Conservation (phyloP, 345 rosid species). For the rapeseed (Brassica napus) region DNA sequence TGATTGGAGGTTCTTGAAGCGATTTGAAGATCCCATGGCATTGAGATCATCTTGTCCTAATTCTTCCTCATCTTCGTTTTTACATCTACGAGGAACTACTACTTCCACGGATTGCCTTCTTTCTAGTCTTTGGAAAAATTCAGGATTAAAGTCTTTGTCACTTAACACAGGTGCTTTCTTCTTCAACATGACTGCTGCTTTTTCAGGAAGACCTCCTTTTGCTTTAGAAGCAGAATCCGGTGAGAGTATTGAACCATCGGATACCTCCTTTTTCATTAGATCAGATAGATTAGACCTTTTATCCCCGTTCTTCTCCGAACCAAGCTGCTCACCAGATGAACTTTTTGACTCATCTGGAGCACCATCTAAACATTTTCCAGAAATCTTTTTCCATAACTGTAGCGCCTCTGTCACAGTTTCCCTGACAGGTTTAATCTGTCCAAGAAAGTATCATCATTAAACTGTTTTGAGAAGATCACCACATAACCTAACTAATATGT, state of each 20-base stretch:
- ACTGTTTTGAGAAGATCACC: constrained; percentile 14
- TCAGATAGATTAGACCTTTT: constrained; percentile 49
- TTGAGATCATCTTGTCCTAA: constrained; percentile 51
- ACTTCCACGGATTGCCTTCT: constrained; percentile 86
- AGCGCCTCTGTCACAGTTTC: constrained; percentile 93
- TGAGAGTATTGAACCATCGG: constrained; percentile 50
- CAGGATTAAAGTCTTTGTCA: constrained; percentile 88
- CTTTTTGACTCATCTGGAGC: constrained; percentile 60
- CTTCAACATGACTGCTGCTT: constrained; percentile 83
- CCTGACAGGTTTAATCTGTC: constrained; percentile 92
- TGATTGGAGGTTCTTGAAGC: constrained; percentile 45
- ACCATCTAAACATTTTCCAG: constrained; percentile 74
- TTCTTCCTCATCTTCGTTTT: constrained; percentile 60
- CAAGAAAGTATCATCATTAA: constrained; percentile 28
- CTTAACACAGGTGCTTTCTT: constrained; percentile 80
- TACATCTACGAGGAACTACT: constrained; percentile 75
- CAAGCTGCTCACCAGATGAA: constrained; percentile 58
- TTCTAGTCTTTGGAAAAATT: constrained; percentile 93
- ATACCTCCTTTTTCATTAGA: constrained; percentile 50
- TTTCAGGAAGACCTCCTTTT: constrained; percentile 73
- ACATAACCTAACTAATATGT: background rate
- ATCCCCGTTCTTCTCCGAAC: constrained; percentile 47
- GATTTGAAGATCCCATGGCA: constrained; percentile 51
- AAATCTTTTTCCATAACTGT: constrained; percentile 85
- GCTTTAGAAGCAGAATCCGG: constrained; percentile 57